These are phyloP conservation scores for Monosporozyma solicola DNA, from an alignment of 805 yeast genomes.

Conservation along the genomic window DNA sequence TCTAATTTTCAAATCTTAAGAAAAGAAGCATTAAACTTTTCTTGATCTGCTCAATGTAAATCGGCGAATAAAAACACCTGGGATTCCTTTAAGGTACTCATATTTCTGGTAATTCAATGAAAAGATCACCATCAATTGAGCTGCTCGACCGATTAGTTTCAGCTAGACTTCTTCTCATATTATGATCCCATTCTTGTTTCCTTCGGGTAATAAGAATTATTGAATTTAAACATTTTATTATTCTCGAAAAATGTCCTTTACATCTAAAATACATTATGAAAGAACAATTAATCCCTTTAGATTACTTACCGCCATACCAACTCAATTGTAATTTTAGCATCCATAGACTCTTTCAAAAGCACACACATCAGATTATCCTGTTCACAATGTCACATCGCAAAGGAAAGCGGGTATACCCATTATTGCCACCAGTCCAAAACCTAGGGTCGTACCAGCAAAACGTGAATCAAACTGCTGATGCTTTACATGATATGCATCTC, in stretches of 20 bases:
- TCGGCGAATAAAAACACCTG: neutral
- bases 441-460: constrained; percentile 20
- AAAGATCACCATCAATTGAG: neutral
- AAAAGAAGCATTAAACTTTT: neutral
- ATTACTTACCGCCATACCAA: neutral
- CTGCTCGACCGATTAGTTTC: neutral
- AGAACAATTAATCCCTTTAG: neutral
- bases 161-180: neutral
- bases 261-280: neutral
- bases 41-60: neutral
- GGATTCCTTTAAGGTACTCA: neutral
- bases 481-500: constrained; percentile 27
- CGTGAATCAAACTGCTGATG: constrained; percentile 26
- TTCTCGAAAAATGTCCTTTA: neutral
- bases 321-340: neutral
- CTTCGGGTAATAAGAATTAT: neutral
- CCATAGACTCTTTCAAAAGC: neutral
- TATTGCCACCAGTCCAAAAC: constrained; percentile 22
- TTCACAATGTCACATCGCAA: constrained; percentile 23
- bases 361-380: neutral
- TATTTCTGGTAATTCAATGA: too few species aligned
- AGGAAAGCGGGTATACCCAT: constrained; percentile 41
- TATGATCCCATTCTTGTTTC: neutral
- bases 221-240: neutral
- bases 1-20: neutral